phyloP scores from a whole-genome alignment of 208 protist species.

The Leishmania guyanensis region DNA sequence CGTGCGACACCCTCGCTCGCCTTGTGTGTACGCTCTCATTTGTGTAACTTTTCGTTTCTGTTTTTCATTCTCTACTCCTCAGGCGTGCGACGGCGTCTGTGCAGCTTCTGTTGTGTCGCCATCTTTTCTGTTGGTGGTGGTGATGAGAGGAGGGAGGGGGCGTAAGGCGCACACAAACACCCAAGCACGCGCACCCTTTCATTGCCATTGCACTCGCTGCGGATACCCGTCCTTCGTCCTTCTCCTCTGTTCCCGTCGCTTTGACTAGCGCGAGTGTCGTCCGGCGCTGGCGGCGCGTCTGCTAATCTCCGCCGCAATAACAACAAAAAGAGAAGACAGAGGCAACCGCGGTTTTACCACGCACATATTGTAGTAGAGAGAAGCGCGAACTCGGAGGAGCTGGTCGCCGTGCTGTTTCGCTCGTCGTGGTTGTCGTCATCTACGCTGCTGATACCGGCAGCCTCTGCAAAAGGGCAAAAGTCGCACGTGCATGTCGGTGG shows the following conservation, averaged over 20 bases:
- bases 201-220: not conserved
- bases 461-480: not conserved
- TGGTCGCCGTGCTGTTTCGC: not conserved
- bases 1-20: not conserved
- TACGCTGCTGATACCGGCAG: not conserved
- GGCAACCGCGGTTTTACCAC: not conserved
- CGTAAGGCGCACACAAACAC: too few relatives aligned
- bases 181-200: not conserved
- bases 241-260: not conserved
- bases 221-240: not conserved
- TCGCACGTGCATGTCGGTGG: not conserved
- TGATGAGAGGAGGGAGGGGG: too few relatives aligned
- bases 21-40: not conserved
- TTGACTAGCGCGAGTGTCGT: not conserved
- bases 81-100: not conserved
- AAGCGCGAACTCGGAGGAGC: not conserved
- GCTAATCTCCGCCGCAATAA: not conserved
- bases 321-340: not conserved
- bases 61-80: not conserved
- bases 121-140: too few relatives aligned
- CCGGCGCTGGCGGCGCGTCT: not conserved
- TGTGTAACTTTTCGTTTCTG: not conserved
- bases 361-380: not conserved
- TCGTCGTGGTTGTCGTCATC: not conserved
- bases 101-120: not conserved